Base-by-base conservation (phyloP, 495 filamentous ascomycete species). In the Corynascus novoguineensis region DNA sequence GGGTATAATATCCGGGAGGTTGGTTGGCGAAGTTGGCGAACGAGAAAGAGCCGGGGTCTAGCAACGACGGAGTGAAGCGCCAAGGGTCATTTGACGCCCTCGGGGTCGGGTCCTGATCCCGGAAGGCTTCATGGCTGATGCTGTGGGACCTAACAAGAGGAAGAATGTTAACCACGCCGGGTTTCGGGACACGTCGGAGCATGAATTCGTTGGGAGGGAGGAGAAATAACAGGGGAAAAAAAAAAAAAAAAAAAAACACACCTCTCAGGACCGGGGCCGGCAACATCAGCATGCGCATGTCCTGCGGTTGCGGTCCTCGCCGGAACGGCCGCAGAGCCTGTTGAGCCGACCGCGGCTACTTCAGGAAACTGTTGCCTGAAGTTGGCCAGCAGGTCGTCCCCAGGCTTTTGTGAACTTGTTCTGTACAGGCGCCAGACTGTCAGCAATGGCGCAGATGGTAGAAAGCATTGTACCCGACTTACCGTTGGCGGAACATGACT, bases 381-480 rank as follows among this genome's bases (percentile, higher is more conserved):
- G 73, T 81, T 83, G 67, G 80, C 85, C 75, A 92, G 84, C 62
- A 96, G 81, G 59, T 92, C 89, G 62, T 89, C 85, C 64, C 81
- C 84, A 38, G 91, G 91, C 77, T 95, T 96, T 72, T 91, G 90
- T 42, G 87, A 83, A 64, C 84, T 91, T 63, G 83, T 88, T 63
- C 89, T 95, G 66, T 40, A 59, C 25, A n/a, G 53, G 46, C n/a
- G 21, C 5, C 24, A 5, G 40, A 7, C n/a, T 40, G 68, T 75
- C 44, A 75, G 69, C 55, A 62, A 45, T 38, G 32, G 15, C 12
- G 17, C 10, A 17, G n/a, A 21, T 4, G 34, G 19, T n/a, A n/a
- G 19, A 40, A 38, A 45, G 28, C 25, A 58, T 27, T 44, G 31
- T 41, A 38, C 29, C 47, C 8, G 42, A 65, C 65, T 62, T 49